Evolutionary conservation across 108 stramenopile species (phyloP).

Genomic region (Nitzschia inconspicua): DNA sequence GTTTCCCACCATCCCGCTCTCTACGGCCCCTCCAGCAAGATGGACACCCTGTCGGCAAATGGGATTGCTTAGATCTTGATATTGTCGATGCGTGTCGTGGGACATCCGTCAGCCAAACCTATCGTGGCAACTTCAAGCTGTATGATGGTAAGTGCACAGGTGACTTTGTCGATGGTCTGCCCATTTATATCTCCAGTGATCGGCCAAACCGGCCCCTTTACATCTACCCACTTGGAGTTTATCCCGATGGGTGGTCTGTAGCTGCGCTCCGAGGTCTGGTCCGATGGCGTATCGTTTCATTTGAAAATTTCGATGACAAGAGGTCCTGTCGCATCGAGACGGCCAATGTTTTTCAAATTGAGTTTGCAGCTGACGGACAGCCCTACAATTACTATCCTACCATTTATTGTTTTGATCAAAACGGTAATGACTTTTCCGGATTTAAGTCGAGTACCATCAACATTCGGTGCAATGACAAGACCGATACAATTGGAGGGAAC

Average conservation of each 20-base stretch:
- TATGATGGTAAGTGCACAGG: not conserved
- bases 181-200: not conserved
- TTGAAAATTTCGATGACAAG: not conserved
- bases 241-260: not conserved
- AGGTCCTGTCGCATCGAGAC: not conserved
- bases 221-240: not conserved
- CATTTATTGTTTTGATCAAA: conserved; percentile 8
- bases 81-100: not conserved
- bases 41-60: too few relatives aligned
- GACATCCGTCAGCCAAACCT: not conserved
- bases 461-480: conserved; percentile 5
- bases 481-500: not conserved
- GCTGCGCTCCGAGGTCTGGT: not conserved
- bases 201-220: not conserved
- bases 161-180: not conserved
- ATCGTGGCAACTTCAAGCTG: not conserved
- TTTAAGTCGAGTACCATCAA: not conserved
- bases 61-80: too few relatives aligned
- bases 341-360: conserved; percentile 1
- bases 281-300: not conserved
- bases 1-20: too few relatives aligned
- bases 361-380: conserved; percentile 17
- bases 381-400: conserved; percentile 16
- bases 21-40: too few relatives aligned
- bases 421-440: not conserved